Percentiles rank a stretch among this genome's conserved stretches.
Evolutionary conservation across 2,329 filamentous ascomycete species (phyloP).

Genomic region (Raffaelea ambrosiae): DNA sequence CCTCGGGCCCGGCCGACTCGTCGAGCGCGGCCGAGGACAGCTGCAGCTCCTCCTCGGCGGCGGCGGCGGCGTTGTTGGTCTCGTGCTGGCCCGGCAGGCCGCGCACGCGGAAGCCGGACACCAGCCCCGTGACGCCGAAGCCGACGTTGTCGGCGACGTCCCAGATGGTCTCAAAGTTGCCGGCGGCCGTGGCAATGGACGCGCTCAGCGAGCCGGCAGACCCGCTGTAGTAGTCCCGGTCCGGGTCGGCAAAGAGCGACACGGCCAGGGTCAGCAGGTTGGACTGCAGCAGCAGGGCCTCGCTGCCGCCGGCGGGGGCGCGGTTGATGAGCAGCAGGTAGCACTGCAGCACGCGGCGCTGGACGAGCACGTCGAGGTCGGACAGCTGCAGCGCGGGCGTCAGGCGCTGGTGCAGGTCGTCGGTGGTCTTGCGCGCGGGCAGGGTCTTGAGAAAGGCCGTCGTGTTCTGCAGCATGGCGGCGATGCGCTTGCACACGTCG

Average conservation of each 20-base stretch:
- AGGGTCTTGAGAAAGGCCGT: slow-evolving; percentile 80
- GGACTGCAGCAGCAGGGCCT: slow-evolving; percentile 79
- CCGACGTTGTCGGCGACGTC: slow-evolving; percentile 90
- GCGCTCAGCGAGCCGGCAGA: slow-evolving; percentile 52
- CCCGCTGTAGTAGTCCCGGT: slow-evolving; percentile 46
- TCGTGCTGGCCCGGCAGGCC: slow-evolving; percentile 63
- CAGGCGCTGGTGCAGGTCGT: slow-evolving; percentile 77
- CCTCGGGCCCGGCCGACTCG: slow-evolving; percentile 53
- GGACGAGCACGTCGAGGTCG: slow-evolving; percentile 88
- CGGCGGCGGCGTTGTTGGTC: slow-evolving; percentile 24
- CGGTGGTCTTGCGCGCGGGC: slow-evolving; percentile 72
- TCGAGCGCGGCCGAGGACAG: slow-evolving; percentile 25
- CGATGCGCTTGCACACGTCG: slow-evolving; percentile 87
- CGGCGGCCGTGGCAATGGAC: slow-evolving; percentile 83
- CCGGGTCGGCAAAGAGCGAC: slow-evolving; percentile 85
- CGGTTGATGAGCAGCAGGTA: slow-evolving; percentile 87
- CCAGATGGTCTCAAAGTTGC: slow-evolving; percentile 90
- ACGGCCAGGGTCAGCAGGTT: slow-evolving; percentile 86
- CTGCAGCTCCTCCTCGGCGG: slow-evolving; percentile 9
- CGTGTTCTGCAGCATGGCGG: slow-evolving; percentile 91
- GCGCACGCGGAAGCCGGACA: slow-evolving; percentile 66
- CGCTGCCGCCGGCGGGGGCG: slow-evolving; percentile 74
- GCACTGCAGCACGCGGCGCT: slow-evolving; percentile 86
- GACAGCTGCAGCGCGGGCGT: slow-evolving; percentile 80
- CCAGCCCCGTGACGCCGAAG: slow-evolving; percentile 83